Conservation (phyloP, 2,329 filamentous ascomycete species). For the Orbilia brochopaga region DNA sequence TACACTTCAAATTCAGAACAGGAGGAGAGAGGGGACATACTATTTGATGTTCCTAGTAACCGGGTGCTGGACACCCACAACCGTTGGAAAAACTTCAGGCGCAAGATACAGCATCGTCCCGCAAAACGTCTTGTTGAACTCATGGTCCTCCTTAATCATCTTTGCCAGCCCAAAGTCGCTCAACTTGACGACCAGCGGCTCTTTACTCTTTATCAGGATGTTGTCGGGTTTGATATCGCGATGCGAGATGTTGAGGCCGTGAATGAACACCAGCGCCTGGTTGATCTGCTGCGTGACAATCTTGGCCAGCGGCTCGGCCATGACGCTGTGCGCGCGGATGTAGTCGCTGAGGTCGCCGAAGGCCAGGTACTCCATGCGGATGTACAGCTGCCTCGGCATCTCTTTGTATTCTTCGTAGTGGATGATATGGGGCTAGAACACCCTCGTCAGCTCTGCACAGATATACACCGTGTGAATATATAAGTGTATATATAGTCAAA, state of each 20-base stretch:
- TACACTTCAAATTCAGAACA: conserved; percentile 61
- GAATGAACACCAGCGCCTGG: conserved; percentile 82
- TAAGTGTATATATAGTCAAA: too few relatives aligned
- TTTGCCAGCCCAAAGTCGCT: conserved; percentile 98
- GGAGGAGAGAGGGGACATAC: conserved; percentile 55
- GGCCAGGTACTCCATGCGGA: conserved; percentile 94
- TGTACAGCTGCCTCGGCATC: conserved; percentile 79
- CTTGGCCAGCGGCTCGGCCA: conserved; percentile 73
- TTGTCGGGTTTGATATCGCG: conserved; percentile 99
- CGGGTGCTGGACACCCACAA: conserved; percentile 47
- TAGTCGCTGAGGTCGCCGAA: conserved; percentile 81
- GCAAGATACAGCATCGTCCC: conserved; percentile 95
- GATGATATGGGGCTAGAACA: conserved; percentile 77
- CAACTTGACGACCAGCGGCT: conserved; percentile 82
- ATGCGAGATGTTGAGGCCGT: conserved; percentile 87
- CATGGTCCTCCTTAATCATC: conserved; percentile 85
- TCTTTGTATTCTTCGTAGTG: conserved; percentile 89
- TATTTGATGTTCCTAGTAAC: conserved; percentile 52
- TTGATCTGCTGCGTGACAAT: conserved; percentile 77
- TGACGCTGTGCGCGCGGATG: conserved; percentile 66
- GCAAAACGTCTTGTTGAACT: conserved; percentile 94
- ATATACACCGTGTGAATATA: too few relatives aligned
- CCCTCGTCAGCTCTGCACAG: conserved; percentile 47
- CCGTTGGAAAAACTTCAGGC: conserved; percentile 84
- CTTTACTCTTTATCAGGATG: conserved; percentile 76